Percentiles rank a stretch among this genome's conserved stretches.
phyloP scores from a whole-genome alignment of 345 rosid species.

The Acer saccharum region DNA sequence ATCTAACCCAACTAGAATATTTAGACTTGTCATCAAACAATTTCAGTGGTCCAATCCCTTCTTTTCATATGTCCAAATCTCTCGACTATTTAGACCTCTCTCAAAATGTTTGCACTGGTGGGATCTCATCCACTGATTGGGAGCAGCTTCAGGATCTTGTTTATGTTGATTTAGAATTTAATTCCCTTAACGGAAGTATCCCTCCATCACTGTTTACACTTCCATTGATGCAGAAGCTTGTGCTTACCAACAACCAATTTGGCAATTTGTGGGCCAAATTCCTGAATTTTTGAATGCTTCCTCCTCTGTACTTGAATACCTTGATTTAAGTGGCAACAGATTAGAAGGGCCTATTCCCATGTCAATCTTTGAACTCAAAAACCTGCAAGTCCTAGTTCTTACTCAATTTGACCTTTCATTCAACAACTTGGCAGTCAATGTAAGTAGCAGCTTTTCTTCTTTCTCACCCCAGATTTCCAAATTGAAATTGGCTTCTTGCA shows the following conservation, averaged over 20 bases:
- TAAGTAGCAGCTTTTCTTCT: neutral
- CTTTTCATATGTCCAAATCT: slow-evolving; percentile 29
- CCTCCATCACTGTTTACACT: slow-evolving; percentile 1
- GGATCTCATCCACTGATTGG: too few relatives aligned
- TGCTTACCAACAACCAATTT: slow-evolving; percentile 40
- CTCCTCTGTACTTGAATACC: neutral
- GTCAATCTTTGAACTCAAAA: slow-evolving; percentile 16
- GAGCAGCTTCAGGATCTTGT: too few relatives aligned
- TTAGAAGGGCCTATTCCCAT: slow-evolving; percentile 32
- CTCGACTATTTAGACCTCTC: slow-evolving; percentile 20
- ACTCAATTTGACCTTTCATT: slow-evolving; percentile 39
- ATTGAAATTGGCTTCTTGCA: slow-evolving; percentile 47
- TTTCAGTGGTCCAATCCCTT: slow-evolving; percentile 39
- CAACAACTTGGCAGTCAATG: slow-evolving; percentile 32
- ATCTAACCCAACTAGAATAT: slow-evolving; percentile 22
- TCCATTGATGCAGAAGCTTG: neutral
- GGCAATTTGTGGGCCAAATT: slow-evolving; percentile 28
- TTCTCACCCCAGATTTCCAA: slow-evolving; percentile 10
- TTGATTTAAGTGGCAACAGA: slow-evolving; percentile 44
- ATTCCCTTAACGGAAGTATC: slow-evolving; percentile 28
- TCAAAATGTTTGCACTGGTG: slow-evolving; percentile 20
- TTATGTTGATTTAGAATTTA: too few relatives aligned
- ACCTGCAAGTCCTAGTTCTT: slow-evolving; percentile 31
- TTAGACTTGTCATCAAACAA: slow-evolving; percentile 40
- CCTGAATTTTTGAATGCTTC: slow-evolving; percentile 8